phyloP scores from a whole-genome alignment of 257 asterid species.

The Linaria vulgaris region DNA sequence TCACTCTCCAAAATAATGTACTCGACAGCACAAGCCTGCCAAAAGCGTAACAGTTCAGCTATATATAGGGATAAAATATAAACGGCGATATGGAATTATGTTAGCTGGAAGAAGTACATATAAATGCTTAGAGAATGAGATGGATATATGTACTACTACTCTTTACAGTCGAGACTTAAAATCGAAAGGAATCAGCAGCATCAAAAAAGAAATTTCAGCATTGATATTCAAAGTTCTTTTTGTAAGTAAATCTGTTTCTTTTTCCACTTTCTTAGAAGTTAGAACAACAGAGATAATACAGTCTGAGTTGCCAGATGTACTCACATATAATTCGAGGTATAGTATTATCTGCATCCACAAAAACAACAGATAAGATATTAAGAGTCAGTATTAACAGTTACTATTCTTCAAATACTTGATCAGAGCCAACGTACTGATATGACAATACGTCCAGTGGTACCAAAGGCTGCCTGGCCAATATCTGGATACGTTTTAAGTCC shows the following conservation, averaged over 20 bases:
- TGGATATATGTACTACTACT: too few species aligned
- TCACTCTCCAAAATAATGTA: slow-evolving; percentile 88
- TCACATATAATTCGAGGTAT: slow-evolving; percentile 89
- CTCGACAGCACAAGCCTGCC: slow-evolving; percentile 90
- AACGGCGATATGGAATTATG: too few species aligned
- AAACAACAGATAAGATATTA: slow-evolving; percentile 14
- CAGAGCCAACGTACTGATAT: slow-evolving; percentile 85
- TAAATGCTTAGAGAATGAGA: too few species aligned
- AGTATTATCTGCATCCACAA: slow-evolving; percentile 69
- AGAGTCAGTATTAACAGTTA: slow-evolving; percentile 17
- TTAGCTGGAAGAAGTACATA: too few species aligned
- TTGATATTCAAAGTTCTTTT: too few species aligned
- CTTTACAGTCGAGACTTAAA: too few species aligned
- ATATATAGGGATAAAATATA: too few species aligned
- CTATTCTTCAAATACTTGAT: neutral
- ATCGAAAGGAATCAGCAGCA: too few species aligned
- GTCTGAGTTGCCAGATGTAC: slow-evolving; percentile 36
- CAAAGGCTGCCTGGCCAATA: slow-evolving; percentile 98
- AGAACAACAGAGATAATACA: too few species aligned
- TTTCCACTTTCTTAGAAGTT: too few species aligned
- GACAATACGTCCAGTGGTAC: slow-evolving; percentile 67
- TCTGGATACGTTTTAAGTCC: slow-evolving; percentile 98
- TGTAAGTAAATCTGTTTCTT: too few species aligned
- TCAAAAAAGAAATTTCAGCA: too few species aligned
- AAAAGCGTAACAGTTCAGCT: neutral